A percentile compares a stretch with the other conserved stretches of the same genome.
Evolutionary conservation across 176 grass and related monocot genomes (phyloP).

Genomic region (Bolboschoenus planiculmis): DNA sequence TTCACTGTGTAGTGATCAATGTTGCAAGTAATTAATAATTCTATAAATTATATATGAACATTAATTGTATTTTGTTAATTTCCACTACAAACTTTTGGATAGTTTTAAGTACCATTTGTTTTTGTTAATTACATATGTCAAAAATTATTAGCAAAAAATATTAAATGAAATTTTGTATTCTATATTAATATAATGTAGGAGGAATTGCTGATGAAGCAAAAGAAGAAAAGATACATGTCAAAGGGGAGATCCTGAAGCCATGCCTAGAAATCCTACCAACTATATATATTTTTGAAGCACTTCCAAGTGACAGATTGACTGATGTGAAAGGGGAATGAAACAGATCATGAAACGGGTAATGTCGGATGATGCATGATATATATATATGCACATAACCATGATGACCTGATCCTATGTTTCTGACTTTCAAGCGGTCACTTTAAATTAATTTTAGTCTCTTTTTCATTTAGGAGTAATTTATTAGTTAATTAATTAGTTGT

Average conservation of each 20-base stretch:
- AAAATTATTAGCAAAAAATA: slow-evolving; percentile 5
- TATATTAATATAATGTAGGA: slow-evolving; percentile 32
- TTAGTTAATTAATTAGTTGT: too few relatives aligned
- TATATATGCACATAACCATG: background rate
- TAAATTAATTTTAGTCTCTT: background rate
- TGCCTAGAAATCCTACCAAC: slow-evolving; percentile 32
- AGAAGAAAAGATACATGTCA: background rate
- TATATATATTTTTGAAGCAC: slow-evolving; percentile 22
- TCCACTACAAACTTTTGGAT: background rate
- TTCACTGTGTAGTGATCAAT: background rate
- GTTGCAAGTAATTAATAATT: background rate
- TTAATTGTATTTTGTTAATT: background rate
- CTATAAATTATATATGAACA: background rate
- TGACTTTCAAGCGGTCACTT: background rate
- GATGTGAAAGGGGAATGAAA: slow-evolving; percentile 22
- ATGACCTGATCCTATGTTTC: slow-evolving; percentile 5
- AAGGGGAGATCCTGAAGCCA: slow-evolving; percentile 17
- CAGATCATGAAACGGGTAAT: slow-evolving; percentile 13
- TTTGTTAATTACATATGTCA: background rate
- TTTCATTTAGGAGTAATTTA: background rate
- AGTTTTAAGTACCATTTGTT: background rate
- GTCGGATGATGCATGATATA: background rate
- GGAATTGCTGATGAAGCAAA: slow-evolving; percentile 30
- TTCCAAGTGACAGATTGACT: slow-evolving; percentile 26
- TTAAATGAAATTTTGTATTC: slow-evolving; percentile 21